phyloP scores from a whole-genome alignment of 2,329 filamentous ascomycete species.

The Westerdykella sp. region DNA sequence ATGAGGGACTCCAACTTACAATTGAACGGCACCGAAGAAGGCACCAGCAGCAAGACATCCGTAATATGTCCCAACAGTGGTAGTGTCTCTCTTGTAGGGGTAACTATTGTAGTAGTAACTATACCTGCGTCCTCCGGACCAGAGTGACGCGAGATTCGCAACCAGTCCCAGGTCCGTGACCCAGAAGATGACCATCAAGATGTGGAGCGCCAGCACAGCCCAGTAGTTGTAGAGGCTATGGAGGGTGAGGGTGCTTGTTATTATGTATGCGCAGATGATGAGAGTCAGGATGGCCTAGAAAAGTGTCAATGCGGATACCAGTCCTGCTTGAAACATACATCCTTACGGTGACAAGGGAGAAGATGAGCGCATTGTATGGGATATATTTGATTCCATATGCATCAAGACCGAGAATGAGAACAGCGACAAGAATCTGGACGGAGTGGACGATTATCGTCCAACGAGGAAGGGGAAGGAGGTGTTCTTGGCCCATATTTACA shows the following conservation, averaged over 20 bases:
- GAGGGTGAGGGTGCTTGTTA: constrained; percentile 40
- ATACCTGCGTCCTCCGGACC: constrained; percentile 10
- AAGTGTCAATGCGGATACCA: constrained; percentile 4
- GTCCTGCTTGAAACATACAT: not conserved
- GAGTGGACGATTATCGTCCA: constrained; percentile 16
- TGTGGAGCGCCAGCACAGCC: constrained; percentile 48
- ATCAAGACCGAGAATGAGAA: constrained; percentile 45
- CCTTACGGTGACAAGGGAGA: constrained; percentile 12
- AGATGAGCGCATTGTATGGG: constrained; percentile 39
- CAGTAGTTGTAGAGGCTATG: constrained; percentile 50
- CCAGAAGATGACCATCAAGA: constrained; percentile 51
- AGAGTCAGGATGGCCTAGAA: constrained; percentile 42
- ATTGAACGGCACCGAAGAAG: constrained; percentile 20
- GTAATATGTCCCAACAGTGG: constrained; percentile 15
- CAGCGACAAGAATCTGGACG: constrained; percentile 35
- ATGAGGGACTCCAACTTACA: constrained; percentile 14
- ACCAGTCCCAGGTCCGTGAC: constrained; percentile 30
- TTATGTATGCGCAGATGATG: constrained; percentile 43
- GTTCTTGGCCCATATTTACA: not conserved
- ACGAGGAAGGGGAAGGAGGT: constrained; percentile 11
- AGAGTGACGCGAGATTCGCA: constrained; percentile 18
- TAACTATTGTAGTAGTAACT: constrained; percentile 7
- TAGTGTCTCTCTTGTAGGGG: constrained; percentile 7
- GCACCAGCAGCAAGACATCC: constrained; percentile 20
- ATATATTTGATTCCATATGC: constrained; percentile 41